A percentile compares a stretch with the other conserved stretches of the same genome.
Conservation (phyloP, 2,329 filamentous ascomycete species). For the Fusarium pseudoanthophilum region DNA sequence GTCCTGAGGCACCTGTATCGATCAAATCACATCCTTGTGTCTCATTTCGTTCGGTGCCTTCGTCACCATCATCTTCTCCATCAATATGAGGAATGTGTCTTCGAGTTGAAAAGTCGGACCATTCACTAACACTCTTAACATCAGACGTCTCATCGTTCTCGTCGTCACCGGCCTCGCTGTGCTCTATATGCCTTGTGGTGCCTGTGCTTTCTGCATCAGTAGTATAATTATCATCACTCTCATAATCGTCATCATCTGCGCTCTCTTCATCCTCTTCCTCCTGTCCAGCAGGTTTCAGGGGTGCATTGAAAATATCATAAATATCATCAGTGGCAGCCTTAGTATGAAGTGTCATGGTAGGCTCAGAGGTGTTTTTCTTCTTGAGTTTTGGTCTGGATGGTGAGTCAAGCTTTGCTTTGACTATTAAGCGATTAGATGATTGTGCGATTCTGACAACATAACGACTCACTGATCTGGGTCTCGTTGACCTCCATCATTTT, state of each 20-base stretch:
- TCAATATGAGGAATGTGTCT: slow-evolving; percentile 71
- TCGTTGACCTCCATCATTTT: slow-evolving; percentile 89
- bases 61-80: slow-evolving; percentile 44
- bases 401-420: slow-evolving; percentile 93
- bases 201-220: slow-evolving; percentile 86
- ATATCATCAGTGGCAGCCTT: slow-evolving; percentile 96
- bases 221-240: slow-evolving; percentile 80
- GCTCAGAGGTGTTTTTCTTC: slow-evolving; percentile 79
- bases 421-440: slow-evolving; percentile 58
- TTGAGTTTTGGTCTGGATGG: slow-evolving; percentile 86
- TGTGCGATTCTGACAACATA: background rate
- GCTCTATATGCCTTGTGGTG: slow-evolving; percentile 74
- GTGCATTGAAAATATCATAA: slow-evolving; percentile 95
- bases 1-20: slow-evolving; percentile 47
- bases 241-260: slow-evolving; percentile 74
- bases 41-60: slow-evolving; percentile 46
- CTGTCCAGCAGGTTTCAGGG: slow-evolving; percentile 52
- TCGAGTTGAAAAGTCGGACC: slow-evolving; percentile 86
- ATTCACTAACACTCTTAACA: slow-evolving; percentile 77
- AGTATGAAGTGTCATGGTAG: slow-evolving; percentile 99
- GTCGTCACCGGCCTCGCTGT: slow-evolving; percentile 59
- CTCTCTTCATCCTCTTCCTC: slow-evolving; percentile 52
- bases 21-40: slow-evolving; percentile 55
- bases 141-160: slow-evolving; percentile 61
- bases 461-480: slow-evolving; percentile 84